Base-by-base conservation (phyloP, 2,329 filamentous ascomycete species). In the Phyllosticta citriasiana region DNA sequence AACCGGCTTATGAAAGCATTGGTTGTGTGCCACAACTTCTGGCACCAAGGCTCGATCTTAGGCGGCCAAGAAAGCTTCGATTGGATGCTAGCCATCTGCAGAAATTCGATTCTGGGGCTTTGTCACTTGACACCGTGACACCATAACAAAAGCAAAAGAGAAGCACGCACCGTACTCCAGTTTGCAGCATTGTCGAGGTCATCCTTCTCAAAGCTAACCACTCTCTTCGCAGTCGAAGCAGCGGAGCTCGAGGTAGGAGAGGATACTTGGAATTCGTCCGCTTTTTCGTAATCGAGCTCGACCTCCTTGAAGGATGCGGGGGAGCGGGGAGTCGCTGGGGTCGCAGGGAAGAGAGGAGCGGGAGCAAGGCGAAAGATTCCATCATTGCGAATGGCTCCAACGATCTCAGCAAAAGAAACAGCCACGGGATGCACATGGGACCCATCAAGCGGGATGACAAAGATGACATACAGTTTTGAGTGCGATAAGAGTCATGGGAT, bases 131-230 rank as follows among this genome's bases (percentile, higher is more conserved):
- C 9, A 30, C 27, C 27, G 27, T 30, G 27, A 30, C 27, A 30
- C 27, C 27, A 25, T 1, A 8, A 25, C 4, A 25, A 8, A 25
- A 27, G 25, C 22, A 10, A 16, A 59, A 27, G 12, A n/a, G 40
- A n/a, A n/a, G 16, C 26, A 64, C 67, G 55, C 67, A 72, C 70
- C 51, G 61, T 64, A n/a, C 67, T 66, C 74, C 75, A 79, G 57
- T 77, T 77, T 60, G 77, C 74, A 1, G 77, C 77, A 57, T 77
- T 72, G 0, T 70, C 69, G 14, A 71, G 71, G 63, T 79, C 77
- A 24, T 69, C 70, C 35, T 72, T 67, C 26, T 66, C 67, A 63
- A 78, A 79, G 1, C 70, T 68, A 4, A 79, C 68, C 24, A 76
- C 67, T 5, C 64, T 71, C 57, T 65, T 69, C 26, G 53, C 22